A percentile compares a stretch with the other conserved stretches of the same genome.
phyloP scores from a whole-genome alignment of 495 filamentous ascomycete genomes.

The Tuber borchii region DNA sequence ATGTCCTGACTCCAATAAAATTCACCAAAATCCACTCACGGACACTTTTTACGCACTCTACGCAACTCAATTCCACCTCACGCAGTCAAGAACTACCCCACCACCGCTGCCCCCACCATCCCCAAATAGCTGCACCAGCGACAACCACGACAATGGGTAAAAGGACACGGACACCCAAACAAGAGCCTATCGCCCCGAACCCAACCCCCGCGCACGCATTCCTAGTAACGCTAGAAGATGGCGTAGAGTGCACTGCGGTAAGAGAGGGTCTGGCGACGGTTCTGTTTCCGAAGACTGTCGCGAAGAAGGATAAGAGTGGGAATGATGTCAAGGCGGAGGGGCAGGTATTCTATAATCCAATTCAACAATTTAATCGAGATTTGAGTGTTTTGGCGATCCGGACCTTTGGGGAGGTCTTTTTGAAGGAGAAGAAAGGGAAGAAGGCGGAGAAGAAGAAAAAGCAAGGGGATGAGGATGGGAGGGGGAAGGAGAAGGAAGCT shows the following conservation, averaged over 20 bases:
- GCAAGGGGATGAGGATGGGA: slow-evolving; percentile 35
- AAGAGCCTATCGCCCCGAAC: slow-evolving; percentile 18
- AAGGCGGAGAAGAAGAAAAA: slow-evolving; percentile 50
- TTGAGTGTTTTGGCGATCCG: slow-evolving; percentile 85
- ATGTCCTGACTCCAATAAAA: neutral
- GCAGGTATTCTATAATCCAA: slow-evolving; percentile 97
- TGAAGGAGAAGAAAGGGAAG: slow-evolving; percentile 48
- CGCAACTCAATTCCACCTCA: neutral
- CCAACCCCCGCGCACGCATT: slow-evolving; percentile 30
- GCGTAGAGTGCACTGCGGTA: slow-evolving; percentile 55
- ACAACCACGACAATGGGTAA: slow-evolving; percentile 36
- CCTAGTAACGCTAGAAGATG: slow-evolving; percentile 44
- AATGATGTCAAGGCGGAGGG: slow-evolving; percentile 47
- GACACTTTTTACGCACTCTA: neutral
- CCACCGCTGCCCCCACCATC: neutral
- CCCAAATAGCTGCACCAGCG: slow-evolving; percentile 12
- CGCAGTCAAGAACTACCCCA: neutral
- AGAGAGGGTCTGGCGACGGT: slow-evolving; percentile 65
- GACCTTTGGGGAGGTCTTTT: slow-evolving; percentile 65
- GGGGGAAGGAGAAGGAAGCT: slow-evolving; percentile 32
- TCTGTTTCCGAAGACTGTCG: slow-evolving; percentile 51
- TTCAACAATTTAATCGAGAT: slow-evolving; percentile 97
- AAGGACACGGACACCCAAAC: slow-evolving; percentile 20
- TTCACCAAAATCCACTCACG: neutral
- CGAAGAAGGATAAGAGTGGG: slow-evolving; percentile 46